Evolutionary conservation across 768 basidiomycete genomes (phyloP).

Genomic region (Naganishia kalamii): DNA sequence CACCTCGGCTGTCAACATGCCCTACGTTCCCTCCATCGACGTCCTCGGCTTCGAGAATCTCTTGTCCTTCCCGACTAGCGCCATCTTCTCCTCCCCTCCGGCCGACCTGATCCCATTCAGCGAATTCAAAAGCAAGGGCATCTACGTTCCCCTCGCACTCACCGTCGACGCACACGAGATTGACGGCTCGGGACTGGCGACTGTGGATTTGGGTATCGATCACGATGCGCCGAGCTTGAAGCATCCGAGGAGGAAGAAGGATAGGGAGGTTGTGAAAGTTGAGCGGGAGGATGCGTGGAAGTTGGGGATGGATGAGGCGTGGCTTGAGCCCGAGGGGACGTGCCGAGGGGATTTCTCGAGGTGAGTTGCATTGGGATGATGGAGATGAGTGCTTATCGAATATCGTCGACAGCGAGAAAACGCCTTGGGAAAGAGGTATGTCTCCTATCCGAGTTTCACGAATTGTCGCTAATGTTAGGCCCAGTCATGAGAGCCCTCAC

Average conservation of each 20-base stretch:
- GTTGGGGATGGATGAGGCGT: not conserved
- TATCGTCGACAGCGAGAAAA: not conserved
- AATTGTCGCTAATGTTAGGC: not conserved
- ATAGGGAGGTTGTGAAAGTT: not conserved
- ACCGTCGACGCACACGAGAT: not conserved
- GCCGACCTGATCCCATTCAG: not conserved
- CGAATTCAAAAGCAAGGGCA: not conserved
- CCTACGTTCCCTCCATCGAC: not conserved
- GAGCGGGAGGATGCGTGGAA: not conserved
- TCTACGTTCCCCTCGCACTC: not conserved
- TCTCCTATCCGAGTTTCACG: not conserved
- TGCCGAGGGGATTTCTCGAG: not conserved
- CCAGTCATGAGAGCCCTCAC: not conserved
- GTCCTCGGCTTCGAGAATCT: not conserved
- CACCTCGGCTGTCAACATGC: not conserved
- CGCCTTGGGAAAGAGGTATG: slow-evolving; percentile 7
- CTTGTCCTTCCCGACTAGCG: not conserved
- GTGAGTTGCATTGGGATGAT: not conserved
- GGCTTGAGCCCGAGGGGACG: not conserved
- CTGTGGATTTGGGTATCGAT: not conserved
- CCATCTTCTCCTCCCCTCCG: not conserved
- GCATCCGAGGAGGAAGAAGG: not conserved
- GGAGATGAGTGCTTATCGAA: not conserved
- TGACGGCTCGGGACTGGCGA: not conserved
- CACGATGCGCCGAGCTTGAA: not conserved